These are phyloP conservation scores for Neophaeococcomyces aloes DNA, from an alignment of 2,329 filamentous ascomycete species.

Conservation along the genomic window DNA sequence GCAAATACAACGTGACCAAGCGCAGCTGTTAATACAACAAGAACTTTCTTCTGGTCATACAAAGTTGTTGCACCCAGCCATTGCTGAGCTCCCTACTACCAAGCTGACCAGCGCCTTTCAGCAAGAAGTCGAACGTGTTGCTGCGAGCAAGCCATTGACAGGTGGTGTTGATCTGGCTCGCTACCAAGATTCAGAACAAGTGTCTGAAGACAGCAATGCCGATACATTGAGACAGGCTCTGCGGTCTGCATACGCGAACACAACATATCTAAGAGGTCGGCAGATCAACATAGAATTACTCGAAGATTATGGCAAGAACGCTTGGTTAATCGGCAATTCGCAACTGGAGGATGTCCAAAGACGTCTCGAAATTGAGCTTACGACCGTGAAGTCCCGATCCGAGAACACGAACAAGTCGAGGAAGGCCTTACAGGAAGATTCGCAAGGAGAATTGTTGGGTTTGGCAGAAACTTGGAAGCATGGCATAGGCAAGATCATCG, in stretches of 20 bases:
- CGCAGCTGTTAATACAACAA: conserved; percentile 57
- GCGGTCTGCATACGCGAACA: conserved; percentile 47
- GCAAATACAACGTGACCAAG: conserved; percentile 48
- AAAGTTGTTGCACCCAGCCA: conserved; percentile 46
- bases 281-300: conserved; percentile 60
- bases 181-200: conserved; percentile 66
- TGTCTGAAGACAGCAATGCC: conserved; percentile 27
- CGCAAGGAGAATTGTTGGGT: conserved; percentile 59
- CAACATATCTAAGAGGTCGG: conserved; percentile 47
- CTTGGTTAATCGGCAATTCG: conserved; percentile 80
- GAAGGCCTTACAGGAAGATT: conserved; percentile 58
- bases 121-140: conserved; percentile 58
- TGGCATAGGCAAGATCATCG: conserved; percentile 67
- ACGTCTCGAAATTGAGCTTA: conserved; percentile 63
- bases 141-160: conserved; percentile 46
- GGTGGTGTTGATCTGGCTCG: conserved; percentile 63
- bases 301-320: conserved; percentile 73
- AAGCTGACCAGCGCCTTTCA: conserved; percentile 56
- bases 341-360: conserved; percentile 63
- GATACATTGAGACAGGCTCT: conserved; percentile 42
- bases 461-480: conserved; percentile 70
- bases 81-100: conserved; percentile 44
- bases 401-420: conserved; percentile 64
- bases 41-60: conserved; percentile 48
- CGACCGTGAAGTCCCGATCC: conserved; percentile 54